Percentiles rank a stretch among this genome's conserved stretches.
Evolutionary conservation across 257 asterid species (phyloP).

Genomic region (Paulownia fortunei): DNA sequence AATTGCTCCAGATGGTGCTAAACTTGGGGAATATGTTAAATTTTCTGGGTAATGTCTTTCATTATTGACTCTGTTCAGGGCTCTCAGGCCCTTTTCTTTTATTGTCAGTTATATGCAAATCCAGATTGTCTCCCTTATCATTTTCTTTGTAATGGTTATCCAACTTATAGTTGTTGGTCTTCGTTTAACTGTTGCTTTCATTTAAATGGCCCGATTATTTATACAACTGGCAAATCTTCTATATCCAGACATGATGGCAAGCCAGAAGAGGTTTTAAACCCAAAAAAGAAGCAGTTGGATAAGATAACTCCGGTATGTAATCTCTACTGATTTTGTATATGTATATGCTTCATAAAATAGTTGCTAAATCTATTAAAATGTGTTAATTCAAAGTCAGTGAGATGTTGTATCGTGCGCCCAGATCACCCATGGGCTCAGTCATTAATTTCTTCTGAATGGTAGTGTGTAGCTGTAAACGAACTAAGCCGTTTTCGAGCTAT

Average conservation of each 20-base stretch:
- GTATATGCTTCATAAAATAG: neutral
- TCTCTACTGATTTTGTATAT: neutral
- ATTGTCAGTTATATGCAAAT: neutral
- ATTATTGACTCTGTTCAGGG: neutral
- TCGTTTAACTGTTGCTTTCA: neutral
- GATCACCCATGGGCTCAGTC: neutral
- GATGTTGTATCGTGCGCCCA: neutral
- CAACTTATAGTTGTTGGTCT: neutral
- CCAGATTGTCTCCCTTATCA: neutral
- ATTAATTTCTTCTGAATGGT: too few species aligned
- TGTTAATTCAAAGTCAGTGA: neutral
- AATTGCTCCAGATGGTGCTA: constrained; percentile 83
- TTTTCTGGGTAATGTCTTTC: constrained; percentile 69
- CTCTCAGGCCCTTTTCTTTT: neutral
- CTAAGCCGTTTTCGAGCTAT: too few species aligned
- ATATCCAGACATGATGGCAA: constrained; percentile 71
- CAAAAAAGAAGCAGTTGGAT: constrained; percentile 97
- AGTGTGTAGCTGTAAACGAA: too few species aligned
- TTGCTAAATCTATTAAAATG: neutral
- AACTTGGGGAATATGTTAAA: constrained; percentile 71
- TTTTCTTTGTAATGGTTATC: neutral
- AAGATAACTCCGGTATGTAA: constrained; percentile 81
- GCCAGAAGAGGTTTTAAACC: constrained; percentile 93
- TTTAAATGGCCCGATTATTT: neutral
- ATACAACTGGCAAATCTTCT: neutral